Conservation (phyloP, 345 rosid species). For the Camelina hispida region DNA sequence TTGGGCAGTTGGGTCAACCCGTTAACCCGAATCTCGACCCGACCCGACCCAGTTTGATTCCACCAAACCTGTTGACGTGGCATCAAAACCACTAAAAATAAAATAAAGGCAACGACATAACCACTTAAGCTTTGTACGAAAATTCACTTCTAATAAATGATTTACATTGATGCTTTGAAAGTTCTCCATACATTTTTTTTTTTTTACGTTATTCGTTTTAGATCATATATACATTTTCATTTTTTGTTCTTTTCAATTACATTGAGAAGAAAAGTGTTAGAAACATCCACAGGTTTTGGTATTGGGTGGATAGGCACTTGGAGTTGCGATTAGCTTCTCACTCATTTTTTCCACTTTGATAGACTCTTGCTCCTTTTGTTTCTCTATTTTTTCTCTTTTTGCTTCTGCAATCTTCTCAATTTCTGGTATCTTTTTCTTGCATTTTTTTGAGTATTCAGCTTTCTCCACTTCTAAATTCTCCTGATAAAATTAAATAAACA, state of each 20-base stretch:
- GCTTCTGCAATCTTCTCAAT: constrained; percentile 67
- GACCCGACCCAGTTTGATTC: not conserved
- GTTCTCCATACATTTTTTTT: too few relatives aligned
- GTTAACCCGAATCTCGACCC: constrained; percentile 23
- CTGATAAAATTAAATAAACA: constrained; percentile 40
- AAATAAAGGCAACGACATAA: too few relatives aligned
- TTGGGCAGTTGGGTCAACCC: constrained; percentile 11
- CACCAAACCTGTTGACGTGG: constrained; percentile 14
- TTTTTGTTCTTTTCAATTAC: too few relatives aligned
- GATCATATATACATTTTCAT: too few relatives aligned
- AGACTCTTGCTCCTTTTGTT: constrained; percentile 51
- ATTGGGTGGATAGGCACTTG: constrained; percentile 41
- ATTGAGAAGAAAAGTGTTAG: not conserved
- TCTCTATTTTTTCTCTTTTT: constrained; percentile 62
- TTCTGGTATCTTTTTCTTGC: constrained; percentile 63
- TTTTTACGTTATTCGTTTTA: too few relatives aligned
- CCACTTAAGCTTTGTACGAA: too few relatives aligned
- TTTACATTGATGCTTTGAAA: too few relatives aligned
- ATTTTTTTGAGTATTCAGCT: constrained; percentile 58
- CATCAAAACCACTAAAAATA: not conserved
- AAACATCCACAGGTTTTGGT: constrained; percentile 33
- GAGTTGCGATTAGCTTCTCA: constrained; percentile 50
- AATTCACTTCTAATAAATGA: too few relatives aligned
- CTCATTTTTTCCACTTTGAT: constrained; percentile 59
- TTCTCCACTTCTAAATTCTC: constrained; percentile 66